A percentile compares a stretch with the other conserved stretches of the same genome.
Conservation (phyloP, 208 protist genomes). For the Wallacemonas sp. region DNA sequence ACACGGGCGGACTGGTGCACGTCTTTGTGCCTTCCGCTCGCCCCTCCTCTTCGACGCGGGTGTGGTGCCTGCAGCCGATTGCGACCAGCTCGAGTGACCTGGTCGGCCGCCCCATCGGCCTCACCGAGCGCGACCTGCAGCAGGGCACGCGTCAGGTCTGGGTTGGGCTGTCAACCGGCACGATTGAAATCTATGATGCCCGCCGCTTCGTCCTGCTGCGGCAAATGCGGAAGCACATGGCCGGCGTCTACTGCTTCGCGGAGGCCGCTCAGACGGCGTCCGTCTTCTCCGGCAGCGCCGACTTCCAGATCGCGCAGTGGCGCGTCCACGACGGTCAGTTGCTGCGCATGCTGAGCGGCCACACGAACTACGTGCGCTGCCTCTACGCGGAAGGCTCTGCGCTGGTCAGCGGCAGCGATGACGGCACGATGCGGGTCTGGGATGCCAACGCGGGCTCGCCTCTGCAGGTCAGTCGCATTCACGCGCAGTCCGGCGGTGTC, state of each 20-base stretch:
- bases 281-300: conserved; percentile 77
- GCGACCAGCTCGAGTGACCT: background rate
- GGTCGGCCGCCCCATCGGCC: background rate
- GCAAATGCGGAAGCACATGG: conserved; percentile 72
- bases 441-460: conserved; percentile 44
- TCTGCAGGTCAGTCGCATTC: conserved; percentile 53
- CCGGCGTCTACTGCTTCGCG: conserved; percentile 80
- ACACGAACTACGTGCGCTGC: conserved; percentile 85
- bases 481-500: conserved; percentile 59
- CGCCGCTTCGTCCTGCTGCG: conserved; percentile 45
- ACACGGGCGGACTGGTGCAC: conserved; percentile 57
- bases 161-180: conserved; percentile 82
- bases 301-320: conserved; percentile 89
- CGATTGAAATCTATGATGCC: conserved; percentile 74
- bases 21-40: conserved; percentile 36
- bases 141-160: conserved; percentile 56
- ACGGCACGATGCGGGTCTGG: conserved; percentile 83
- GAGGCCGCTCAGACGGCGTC: conserved; percentile 8
- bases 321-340: conserved; percentile 48
- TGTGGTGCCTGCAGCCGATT: conserved; percentile 50
- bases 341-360: conserved; percentile 70
- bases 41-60: conserved; percentile 22
- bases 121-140: conserved; percentile 10
- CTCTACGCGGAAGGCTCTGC: conserved; percentile 77
- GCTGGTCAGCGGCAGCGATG: conserved; percentile 80